These are phyloP conservation scores for Paramarasmius palmivorus DNA, from an alignment of 1,284 basidiomycete species.

Conservation along the genomic window DNA sequence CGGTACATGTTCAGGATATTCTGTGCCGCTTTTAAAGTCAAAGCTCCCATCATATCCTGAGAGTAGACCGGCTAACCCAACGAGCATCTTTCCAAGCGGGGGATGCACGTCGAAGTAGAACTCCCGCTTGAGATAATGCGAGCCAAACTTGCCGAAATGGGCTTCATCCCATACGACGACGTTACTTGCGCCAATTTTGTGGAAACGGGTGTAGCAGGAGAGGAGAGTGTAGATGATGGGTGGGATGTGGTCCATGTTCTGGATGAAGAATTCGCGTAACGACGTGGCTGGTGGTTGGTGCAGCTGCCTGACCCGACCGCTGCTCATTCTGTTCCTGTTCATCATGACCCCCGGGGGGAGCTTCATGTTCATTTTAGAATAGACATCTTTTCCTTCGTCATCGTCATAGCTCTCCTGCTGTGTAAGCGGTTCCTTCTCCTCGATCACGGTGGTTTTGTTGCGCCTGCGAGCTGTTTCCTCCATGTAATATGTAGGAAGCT, in stretches of 20 bases:
- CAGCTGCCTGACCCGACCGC: conserved; percentile 60
- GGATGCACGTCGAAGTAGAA: conserved; percentile 99
- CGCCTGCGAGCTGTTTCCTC: conserved; percentile 70
- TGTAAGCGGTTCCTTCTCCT: conserved; percentile 21
- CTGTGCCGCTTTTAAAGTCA: conserved; percentile 92
- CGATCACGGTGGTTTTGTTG: conserved; percentile 36
- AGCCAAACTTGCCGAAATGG: conserved; percentile 98
- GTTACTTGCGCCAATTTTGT: conserved; percentile 88
- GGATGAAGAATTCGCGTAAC: conserved; percentile 73
- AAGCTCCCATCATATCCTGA: conserved; percentile 91
- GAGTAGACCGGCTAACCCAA: conserved; percentile 89
- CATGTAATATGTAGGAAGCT: conserved; percentile 73
- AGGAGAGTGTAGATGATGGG: conserved; percentile 90
- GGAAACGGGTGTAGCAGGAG: conserved; percentile 92
- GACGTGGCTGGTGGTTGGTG: conserved; percentile 69
- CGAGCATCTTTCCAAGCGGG: conserved; percentile 98
- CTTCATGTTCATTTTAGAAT: conserved; percentile 63
- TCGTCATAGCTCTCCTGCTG: conserved; percentile 42
- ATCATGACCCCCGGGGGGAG: conserved; percentile 31
- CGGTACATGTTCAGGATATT: conserved; percentile 85
- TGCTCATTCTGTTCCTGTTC: conserved; percentile 46
- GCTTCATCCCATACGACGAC: conserved; percentile 98
- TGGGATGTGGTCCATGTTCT: conserved; percentile 83
- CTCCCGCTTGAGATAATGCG: conserved; percentile 93
- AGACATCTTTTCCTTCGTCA: conserved; percentile 75